These are phyloP conservation scores for Globisporangium emineosum DNA, from an alignment of 352 stramenopile species.

Conservation along the genomic window DNA sequence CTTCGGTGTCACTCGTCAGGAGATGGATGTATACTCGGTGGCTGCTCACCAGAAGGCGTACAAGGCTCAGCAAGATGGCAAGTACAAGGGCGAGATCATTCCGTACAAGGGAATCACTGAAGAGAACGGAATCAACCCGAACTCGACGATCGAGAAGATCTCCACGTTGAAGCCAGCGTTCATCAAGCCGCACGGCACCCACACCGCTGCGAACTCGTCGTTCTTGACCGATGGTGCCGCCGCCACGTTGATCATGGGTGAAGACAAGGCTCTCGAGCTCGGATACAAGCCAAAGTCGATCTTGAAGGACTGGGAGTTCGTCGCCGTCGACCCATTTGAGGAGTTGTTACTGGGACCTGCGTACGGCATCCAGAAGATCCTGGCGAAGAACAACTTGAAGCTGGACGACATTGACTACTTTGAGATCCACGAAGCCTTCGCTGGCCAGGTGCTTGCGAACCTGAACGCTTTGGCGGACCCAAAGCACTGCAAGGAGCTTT, in stretches of 20 bases:
- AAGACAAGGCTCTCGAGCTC: slow-evolving; percentile 94
- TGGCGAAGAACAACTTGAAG: slow-evolving; percentile 84
- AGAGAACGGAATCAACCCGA: slow-evolving; percentile 97
- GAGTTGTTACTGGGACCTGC: slow-evolving; percentile 93
- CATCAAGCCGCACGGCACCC: slow-evolving; percentile 97
- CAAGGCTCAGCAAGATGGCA: slow-evolving; percentile 93
- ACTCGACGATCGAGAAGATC: slow-evolving; percentile 95
- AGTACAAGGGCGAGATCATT: slow-evolving; percentile 91
- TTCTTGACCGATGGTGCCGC: slow-evolving; percentile 97
- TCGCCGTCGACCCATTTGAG: slow-evolving; percentile 96
- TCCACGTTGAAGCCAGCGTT: slow-evolving; percentile 97
- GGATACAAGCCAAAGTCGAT: slow-evolving; percentile 95
- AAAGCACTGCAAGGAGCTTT: slow-evolving; percentile 94
- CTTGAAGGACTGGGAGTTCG: slow-evolving; percentile 95
- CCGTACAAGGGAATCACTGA: slow-evolving; percentile 94
- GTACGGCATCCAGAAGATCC: slow-evolving; percentile 89
- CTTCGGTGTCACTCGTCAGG: slow-evolving; percentile 94
- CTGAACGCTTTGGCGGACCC: slow-evolving; percentile 93
- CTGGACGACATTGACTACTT: slow-evolving; percentile 97
- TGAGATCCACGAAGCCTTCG: slow-evolving; percentile 99
- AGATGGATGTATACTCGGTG: slow-evolving; percentile 97
- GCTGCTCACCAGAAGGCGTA: slow-evolving; percentile 92
- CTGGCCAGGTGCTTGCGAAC: slow-evolving; percentile 97
- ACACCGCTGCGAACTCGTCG: slow-evolving; percentile 97
- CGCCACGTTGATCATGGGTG: slow-evolving; percentile 96